Evolutionary conservation across 225 moss, liverwort and hornwort species (phyloP).

Genomic region (Pseudisothecium myosuroides): DNA sequence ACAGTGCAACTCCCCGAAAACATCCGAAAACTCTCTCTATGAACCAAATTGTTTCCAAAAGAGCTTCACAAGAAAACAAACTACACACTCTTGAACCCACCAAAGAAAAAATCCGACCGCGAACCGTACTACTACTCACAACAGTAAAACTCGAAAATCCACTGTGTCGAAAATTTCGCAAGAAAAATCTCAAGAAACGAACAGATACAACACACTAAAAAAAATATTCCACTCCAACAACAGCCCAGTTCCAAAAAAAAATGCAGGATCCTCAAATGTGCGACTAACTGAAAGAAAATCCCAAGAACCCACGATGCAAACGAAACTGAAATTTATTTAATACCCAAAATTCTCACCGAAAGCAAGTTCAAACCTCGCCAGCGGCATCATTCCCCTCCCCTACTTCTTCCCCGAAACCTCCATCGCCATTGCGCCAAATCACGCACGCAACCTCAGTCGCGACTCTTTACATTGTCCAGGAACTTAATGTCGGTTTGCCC

Average conservation of each 20-base stretch:
- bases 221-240: not conserved
- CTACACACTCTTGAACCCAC: not conserved
- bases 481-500: not conserved
- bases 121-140: not conserved
- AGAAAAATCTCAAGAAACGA: not conserved
- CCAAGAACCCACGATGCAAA: not conserved
- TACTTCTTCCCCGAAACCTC: not conserved
- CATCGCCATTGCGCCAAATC: not conserved
- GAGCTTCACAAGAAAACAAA: not conserved
- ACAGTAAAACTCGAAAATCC: not conserved
- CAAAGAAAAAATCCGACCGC: not conserved
- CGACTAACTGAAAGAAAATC: not conserved
- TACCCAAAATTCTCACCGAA: not conserved
- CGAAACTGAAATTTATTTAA: not conserved
- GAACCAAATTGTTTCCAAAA: not conserved
- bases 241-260: not conserved
- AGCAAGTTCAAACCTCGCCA: not conserved
- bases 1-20: not conserved
- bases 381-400: not conserved
- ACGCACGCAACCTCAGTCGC: not conserved
- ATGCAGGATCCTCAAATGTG: not conserved
- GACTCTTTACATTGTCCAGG: not conserved
- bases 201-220: not conserved
- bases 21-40: not conserved
- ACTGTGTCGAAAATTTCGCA: not conserved